A percentile compares a stretch with the other conserved stretches of the same genome.
Evolutionary conservation across 305 asterid species (phyloP).

Genomic region (Fraxinus floribunda): DNA sequence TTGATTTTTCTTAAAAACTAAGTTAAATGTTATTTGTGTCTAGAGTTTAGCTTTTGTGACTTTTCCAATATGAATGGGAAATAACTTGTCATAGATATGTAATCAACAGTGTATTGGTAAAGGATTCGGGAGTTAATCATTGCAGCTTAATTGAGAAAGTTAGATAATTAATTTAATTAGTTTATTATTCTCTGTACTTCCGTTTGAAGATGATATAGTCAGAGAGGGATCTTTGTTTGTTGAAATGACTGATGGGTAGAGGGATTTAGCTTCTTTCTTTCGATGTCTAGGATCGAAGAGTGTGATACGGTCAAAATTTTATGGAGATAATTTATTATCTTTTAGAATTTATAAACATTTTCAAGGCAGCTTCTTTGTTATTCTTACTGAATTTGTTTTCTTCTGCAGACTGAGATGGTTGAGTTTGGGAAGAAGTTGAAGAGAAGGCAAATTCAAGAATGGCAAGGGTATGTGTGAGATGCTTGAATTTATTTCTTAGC

Average conservation of each 20-base stretch:
- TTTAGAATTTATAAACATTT: background rate
- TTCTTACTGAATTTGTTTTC: slow-evolving; percentile 28
- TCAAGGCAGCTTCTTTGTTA: background rate
- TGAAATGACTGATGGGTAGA: background rate
- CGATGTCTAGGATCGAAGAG: slow-evolving; percentile 9
- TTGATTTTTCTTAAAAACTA: slow-evolving; percentile 1
- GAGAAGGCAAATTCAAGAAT: slow-evolving; percentile 52
- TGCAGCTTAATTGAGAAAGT: slow-evolving; percentile 9
- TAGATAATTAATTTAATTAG: background rate
- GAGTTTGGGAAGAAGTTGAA: slow-evolving; percentile 97
- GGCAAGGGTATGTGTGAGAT: slow-evolving; percentile 45
- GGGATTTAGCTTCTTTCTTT: slow-evolving; percentile 1
- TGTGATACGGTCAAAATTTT: slow-evolving; percentile 5
- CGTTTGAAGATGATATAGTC: slow-evolving; percentile 3
- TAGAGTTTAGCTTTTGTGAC: background rate
- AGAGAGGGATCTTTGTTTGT: background rate
- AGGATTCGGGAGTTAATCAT: slow-evolving; percentile 8
- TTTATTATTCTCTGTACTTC: slow-evolving; percentile 5
- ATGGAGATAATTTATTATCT: background rate
- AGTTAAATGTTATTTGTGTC: background rate
- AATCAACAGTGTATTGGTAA: background rate
- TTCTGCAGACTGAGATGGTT: slow-evolving; percentile 69
- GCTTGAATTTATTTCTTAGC: slow-evolving; percentile 14
- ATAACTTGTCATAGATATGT: background rate
- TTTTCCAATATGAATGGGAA: background rate